Percentiles rank a stretch among this genome's conserved stretches.
Conservation (phyloP, 2,329 filamentous ascomycete genomes). For the Xylaria sp. region DNA sequence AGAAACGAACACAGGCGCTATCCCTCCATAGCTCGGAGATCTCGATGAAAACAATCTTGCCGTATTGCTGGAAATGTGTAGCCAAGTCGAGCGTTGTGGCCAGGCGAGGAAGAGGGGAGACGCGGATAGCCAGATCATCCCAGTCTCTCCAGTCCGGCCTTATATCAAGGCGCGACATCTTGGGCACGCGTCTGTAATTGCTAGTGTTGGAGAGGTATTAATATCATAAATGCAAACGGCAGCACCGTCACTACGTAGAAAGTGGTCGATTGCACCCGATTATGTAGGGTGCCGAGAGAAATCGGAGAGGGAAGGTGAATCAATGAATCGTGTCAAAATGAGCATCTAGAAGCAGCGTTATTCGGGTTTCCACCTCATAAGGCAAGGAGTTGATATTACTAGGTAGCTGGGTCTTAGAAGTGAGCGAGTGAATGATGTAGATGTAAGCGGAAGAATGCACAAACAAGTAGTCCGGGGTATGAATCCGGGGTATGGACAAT, state of each 20-base stretch:
- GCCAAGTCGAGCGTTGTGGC: constrained; percentile 38
- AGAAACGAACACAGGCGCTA: constrained; percentile 36
- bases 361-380: not conserved
- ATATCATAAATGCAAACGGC: not conserved
- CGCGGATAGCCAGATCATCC: constrained; percentile 35
- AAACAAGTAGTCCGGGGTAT: not conserved
- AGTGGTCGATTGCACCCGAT: not conserved
- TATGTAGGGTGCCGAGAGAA: not conserved
- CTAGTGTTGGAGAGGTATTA: not conserved
- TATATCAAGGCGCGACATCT: constrained; percentile 13
- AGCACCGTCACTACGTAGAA: not conserved
- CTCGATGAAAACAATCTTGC: constrained; percentile 38
- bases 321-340: not conserved
- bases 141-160: constrained; percentile 41
- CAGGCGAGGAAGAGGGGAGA: constrained; percentile 30
- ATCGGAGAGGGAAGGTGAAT: not conserved
- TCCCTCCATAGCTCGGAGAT: constrained; percentile 32
- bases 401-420: not conserved
- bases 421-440: not conserved
- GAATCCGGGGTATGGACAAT: too few relatives aligned
- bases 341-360: not conserved
- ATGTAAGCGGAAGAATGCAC: not conserved
- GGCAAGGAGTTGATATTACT: not conserved
- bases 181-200: not conserved
- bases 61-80: constrained; percentile 34